Base-by-base conservation (phyloP, 164 flowering plant genomes). In the Nelumbo lutea region DNA sequence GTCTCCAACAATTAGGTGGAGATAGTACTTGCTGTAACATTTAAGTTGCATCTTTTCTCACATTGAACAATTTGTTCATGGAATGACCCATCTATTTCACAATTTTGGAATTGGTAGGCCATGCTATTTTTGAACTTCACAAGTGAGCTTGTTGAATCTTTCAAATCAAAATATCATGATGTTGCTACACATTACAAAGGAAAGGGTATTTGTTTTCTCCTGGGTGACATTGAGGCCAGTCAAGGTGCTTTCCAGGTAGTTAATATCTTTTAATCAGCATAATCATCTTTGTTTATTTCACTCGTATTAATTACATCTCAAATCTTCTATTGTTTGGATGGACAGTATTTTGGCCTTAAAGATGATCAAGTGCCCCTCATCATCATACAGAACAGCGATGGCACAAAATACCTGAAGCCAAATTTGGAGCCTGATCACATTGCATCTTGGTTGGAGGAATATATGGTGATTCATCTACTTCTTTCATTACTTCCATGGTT, bases 281-380 rank as follows among this genome's bases (percentile, higher is more conserved):
- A 38, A 42, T 11, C 61, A 48, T 7, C 13, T 56, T 53, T 47
- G 39, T 67, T 8, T 52, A 4, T 64, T 39, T 58, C 7, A 40
- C 56, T 15, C 13, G 4, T 53, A 1, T 40, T 47, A 39, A 41
- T 73, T 55, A 70, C 39, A 60, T 48, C 40, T 39, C 41, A 48
- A 43, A 9, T 47, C 46, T 64, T 27, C 38, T 7, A 6, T 61
- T 63, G 4, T 48, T 67, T 70, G 68, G 56, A 48, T 76, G 53
- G 61, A 68, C 88, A 96, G 99, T 91, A 86, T 71, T 96, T 93
- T 80, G 97, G 96, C 62, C 81, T 96, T 42, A 75, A 81, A 53
- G 84, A 77, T 13, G 89, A 88, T 42, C 89, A 93, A 67, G 88
- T 79, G 4, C 99, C 99, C 65, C 84, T 93, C 45, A 75, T 93